Evolutionary conservation across 257 asterid species (phyloP).

Genomic region (Ilex aquifolium): DNA sequence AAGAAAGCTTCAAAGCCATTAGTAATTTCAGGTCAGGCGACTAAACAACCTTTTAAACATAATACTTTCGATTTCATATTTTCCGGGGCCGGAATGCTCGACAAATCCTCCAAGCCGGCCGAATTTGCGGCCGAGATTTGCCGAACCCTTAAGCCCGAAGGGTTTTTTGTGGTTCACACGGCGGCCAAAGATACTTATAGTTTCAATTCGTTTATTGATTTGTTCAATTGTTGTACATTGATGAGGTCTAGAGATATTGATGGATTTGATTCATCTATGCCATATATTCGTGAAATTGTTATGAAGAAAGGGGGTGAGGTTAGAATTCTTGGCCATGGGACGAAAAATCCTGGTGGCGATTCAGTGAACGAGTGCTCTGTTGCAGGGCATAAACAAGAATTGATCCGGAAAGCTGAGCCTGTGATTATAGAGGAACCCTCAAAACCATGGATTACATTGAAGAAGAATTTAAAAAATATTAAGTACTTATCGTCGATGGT

Average conservation of each 20-base stretch:
- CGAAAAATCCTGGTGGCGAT: conserved; percentile 20
- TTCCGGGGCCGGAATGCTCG: conserved; percentile 40
- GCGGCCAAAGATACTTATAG: conserved; percentile 35
- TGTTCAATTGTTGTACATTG: conserved; percentile 44
- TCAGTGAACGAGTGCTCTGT: conserved; percentile 44
- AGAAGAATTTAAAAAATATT: conserved; percentile 64
- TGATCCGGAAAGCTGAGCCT: conserved; percentile 67
- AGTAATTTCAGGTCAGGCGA: conserved; percentile 39
- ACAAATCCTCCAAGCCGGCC: conserved; percentile 22
- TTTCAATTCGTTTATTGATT: conserved; percentile 41
- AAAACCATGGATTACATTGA: conserved; percentile 91
- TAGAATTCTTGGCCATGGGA: conserved; percentile 4
- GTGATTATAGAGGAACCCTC: conserved; percentile 74
- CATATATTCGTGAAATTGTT: conserved; percentile 32
- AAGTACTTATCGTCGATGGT: conserved; percentile 76
- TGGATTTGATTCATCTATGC: conserved; percentile 25
- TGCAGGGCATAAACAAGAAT: conserved; percentile 52
- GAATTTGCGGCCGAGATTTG: conserved; percentile 34
- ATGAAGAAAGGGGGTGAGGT: conserved; percentile 40
- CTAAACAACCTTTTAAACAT: conserved; percentile 27
- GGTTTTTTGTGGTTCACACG: conserved; percentile 42
- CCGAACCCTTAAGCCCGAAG: conserved; percentile 42
- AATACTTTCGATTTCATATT: conserved; percentile 32
- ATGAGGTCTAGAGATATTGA: conserved; percentile 31
- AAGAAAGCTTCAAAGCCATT: conserved; percentile 70